Evolutionary conservation across 2,329 filamentous ascomycete genomes (phyloP).

Genomic region (Neoscytalidium dimidiatum): DNA sequence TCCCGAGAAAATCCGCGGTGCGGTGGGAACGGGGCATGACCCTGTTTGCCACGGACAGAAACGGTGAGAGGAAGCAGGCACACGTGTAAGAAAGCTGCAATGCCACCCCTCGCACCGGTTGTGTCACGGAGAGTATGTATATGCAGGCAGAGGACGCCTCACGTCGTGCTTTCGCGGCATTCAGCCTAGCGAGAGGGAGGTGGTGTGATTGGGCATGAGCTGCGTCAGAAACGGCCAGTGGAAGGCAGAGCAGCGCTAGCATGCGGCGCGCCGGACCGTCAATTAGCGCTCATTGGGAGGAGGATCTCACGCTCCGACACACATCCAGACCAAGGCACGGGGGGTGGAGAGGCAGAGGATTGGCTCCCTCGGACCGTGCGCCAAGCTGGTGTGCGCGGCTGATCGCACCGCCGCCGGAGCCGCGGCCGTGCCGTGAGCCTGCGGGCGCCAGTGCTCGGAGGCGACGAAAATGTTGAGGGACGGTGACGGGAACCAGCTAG

Average conservation of each 20-base stretch:
- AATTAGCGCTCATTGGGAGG: neutral
- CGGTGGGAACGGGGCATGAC: neutral
- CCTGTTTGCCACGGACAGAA: slow-evolving; percentile 1
- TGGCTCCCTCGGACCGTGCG: slow-evolving; percentile 14
- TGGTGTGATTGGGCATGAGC: slow-evolving; percentile 3
- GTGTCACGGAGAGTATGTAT: neutral
- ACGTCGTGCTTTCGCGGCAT: neutral
- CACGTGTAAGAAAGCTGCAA: neutral
- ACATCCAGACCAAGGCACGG: slow-evolving; percentile 5
- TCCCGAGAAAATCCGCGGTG: neutral
- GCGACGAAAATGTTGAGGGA: slow-evolving; percentile 1
- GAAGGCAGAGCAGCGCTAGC: neutral
- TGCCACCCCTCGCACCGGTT: neutral
- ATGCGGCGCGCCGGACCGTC: neutral
- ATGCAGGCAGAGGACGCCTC: neutral
- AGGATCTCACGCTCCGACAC: neutral
- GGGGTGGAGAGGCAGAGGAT: neutral
- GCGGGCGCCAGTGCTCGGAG: neutral
- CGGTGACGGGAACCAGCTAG: neutral
- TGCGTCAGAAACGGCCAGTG: neutral
- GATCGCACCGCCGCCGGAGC: neutral
- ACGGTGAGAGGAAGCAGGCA: slow-evolving; percentile 5
- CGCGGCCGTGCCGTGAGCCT: neutral
- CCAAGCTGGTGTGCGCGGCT: neutral
- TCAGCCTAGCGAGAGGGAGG: neutral